A percentile compares a stretch with the other conserved stretches of the same genome.
phyloP scores from a whole-genome alignment of 805 yeast genomes.

The Candida boleticola region DNA sequence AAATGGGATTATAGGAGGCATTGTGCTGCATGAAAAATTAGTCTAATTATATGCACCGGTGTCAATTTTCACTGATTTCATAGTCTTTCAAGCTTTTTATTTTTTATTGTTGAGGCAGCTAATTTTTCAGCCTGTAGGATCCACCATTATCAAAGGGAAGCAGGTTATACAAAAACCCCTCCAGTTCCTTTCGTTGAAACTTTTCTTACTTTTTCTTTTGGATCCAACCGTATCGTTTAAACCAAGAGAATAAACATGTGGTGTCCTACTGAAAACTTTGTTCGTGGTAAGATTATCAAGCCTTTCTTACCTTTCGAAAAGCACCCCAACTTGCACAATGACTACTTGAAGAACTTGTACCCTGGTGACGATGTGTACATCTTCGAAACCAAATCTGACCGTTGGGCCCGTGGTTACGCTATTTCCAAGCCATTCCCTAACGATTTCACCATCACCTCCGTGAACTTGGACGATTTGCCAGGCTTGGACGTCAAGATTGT shows the following conservation, averaged over 20 bases:
- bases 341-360: constrained; percentile 51
- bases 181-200: not conserved
- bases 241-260: constrained; percentile 24
- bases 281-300: constrained; percentile 36
- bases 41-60: not conserved
- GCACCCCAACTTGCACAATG: constrained; percentile 36
- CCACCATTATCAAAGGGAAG: not conserved
- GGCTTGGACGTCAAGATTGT: constrained; percentile 52
- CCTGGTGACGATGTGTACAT: constrained; percentile 78
- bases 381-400: constrained; percentile 58
- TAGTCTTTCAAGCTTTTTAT: not conserved
- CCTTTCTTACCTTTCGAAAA: constrained; percentile 43
- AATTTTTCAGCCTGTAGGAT: no score
- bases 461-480: constrained; percentile 62
- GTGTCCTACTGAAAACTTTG: constrained; percentile 35
- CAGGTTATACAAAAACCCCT: not conserved
- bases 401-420: constrained; percentile 82
- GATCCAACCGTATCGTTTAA: not conserved
- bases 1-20: not conserved
- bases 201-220: not conserved
- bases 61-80: not conserved
- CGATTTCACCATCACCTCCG: constrained; percentile 61
- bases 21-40: constrained; percentile 1
- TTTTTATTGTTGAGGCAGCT: not conserved
- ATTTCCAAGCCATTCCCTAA: constrained; percentile 67